These are phyloP conservation scores for Botrytis sinoallii DNA, from an alignment of 2,329 filamentous ascomycete genomes.

Conservation along the genomic window DNA sequence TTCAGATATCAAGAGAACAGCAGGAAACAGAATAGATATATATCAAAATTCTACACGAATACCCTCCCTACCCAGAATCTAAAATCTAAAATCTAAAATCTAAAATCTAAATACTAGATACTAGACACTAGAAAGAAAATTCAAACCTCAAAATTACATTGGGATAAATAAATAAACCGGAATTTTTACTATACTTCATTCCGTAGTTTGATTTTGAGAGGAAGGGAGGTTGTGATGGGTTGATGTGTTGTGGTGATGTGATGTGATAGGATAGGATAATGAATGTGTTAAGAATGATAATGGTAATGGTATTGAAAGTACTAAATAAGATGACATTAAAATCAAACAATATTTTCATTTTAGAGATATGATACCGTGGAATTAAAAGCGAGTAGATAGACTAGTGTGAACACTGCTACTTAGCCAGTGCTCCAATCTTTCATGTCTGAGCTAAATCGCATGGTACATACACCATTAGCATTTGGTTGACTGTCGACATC, in stretches of 20 bases:
- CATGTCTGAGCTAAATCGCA: background rate
- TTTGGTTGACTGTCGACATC: background rate
- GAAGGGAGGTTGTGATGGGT: too few relatives aligned
- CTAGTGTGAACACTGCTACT: background rate
- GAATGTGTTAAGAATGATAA: background rate
- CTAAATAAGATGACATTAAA: background rate
- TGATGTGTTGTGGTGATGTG: too few relatives aligned
- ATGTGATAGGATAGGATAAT: background rate
- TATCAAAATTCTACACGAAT: too few relatives aligned
- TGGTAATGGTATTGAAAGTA: background rate
- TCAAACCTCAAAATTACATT: background rate
- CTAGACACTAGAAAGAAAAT: too few relatives aligned
- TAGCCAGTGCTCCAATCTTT: background rate
- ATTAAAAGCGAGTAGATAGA: background rate
- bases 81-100: too few relatives aligned
- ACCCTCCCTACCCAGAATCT: too few relatives aligned
- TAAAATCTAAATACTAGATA: too few relatives aligned
- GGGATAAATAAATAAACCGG: background rate
- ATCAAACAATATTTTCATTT: background rate
- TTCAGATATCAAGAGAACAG: too few relatives aligned
- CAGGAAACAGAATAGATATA: too few relatives aligned
- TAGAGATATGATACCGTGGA: background rate
- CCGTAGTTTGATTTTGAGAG: background rate
- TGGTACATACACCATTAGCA: rapidly evolving
- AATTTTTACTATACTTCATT: rapidly evolving